These are phyloP conservation scores for Salix suchowensis DNA, from an alignment of 345 rosid genomes.

Conservation along the genomic window DNA sequence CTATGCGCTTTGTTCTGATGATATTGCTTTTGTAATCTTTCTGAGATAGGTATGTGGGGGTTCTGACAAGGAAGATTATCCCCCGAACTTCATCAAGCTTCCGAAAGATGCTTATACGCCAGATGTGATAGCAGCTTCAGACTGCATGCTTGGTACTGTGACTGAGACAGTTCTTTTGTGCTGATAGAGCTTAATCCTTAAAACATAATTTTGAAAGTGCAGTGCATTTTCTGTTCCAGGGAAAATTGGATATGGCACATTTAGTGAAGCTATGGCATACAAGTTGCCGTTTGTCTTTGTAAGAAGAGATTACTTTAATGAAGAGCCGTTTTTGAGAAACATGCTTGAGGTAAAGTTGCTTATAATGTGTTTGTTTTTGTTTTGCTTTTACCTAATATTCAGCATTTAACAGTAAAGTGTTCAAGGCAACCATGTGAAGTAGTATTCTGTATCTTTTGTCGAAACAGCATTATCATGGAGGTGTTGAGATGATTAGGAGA, in stretches of 20 bases:
- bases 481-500: slow-evolving; percentile 99
- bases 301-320: slow-evolving; percentile 96
- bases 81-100: slow-evolving; percentile 83
- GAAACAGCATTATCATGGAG: slow-evolving; percentile 78
- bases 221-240: slow-evolving; percentile 44
- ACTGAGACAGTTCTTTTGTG: slow-evolving; percentile 31
- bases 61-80: slow-evolving; percentile 74
- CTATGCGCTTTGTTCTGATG: too few relatives aligned
- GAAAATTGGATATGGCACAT: slow-evolving; percentile 98
- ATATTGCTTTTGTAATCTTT: slow-evolving; percentile 10
- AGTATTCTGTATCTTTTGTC: too few relatives aligned
- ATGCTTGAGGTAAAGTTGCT: slow-evolving; percentile 78
- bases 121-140: slow-evolving; percentile 97
- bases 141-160: slow-evolving; percentile 89
- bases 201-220: not conserved
- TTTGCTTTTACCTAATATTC: not conserved
- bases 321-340: slow-evolving; percentile 92
- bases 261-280: slow-evolving; percentile 91
- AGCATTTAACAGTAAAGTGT: not conserved
- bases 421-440: too few relatives aligned
- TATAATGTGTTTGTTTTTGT: not conserved
- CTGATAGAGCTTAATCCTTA: slow-evolving; percentile 8
- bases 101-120: slow-evolving; percentile 95
- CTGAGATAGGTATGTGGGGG: slow-evolving; percentile 88
- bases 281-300: slow-evolving; percentile 95